Evolutionary conservation across 2,329 filamentous ascomycete genomes (phyloP).

Genomic region (Cladophialophora psammophila): DNA sequence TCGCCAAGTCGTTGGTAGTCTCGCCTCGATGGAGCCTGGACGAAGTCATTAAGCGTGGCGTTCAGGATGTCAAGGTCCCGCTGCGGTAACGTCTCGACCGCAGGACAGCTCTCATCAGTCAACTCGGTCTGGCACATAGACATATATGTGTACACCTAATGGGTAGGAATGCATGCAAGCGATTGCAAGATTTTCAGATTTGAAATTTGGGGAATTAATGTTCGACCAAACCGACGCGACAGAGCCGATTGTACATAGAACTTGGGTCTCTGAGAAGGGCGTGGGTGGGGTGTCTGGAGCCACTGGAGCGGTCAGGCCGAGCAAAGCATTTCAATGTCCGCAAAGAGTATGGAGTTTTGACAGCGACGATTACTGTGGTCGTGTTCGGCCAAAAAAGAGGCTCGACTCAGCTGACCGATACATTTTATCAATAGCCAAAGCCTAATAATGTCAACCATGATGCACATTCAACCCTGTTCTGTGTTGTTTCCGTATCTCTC

Average conservation of each 20-base stretch:
- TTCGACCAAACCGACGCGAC: slow-evolving; percentile 25
- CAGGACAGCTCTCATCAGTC: slow-evolving; percentile 4
- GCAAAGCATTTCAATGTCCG: not conserved
- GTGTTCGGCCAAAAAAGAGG: slow-evolving; percentile 4
- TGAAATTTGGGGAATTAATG: slow-evolving; percentile 15
- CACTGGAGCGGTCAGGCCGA: not conserved
- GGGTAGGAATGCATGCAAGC: slow-evolving; percentile 18
- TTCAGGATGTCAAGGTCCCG: slow-evolving; percentile 75
- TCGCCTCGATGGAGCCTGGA: slow-evolving; percentile 82
- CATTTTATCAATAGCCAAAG: slow-evolving; percentile 14
- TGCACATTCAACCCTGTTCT: not conserved
- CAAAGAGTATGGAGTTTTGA: slow-evolving; percentile 15
- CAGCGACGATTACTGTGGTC: slow-evolving; percentile 1
- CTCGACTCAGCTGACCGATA: slow-evolving; percentile 1
- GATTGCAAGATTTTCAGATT: slow-evolving; percentile 24
- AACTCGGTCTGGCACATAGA: slow-evolving; percentile 4
- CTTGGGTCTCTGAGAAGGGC: slow-evolving; percentile 22
- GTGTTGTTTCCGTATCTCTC: not conserved
- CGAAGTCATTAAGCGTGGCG: slow-evolving; percentile 75
- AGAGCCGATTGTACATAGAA: slow-evolving; percentile 30
- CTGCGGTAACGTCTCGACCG: slow-evolving; percentile 62
- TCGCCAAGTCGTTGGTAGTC: slow-evolving; percentile 53
- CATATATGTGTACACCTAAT: slow-evolving; percentile 23
- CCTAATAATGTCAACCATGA: slow-evolving; percentile 15
- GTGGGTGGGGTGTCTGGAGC: slow-evolving; percentile 11